Conservation (phyloP, 805 yeast genomes). For the Saturnispora dispora region DNA sequence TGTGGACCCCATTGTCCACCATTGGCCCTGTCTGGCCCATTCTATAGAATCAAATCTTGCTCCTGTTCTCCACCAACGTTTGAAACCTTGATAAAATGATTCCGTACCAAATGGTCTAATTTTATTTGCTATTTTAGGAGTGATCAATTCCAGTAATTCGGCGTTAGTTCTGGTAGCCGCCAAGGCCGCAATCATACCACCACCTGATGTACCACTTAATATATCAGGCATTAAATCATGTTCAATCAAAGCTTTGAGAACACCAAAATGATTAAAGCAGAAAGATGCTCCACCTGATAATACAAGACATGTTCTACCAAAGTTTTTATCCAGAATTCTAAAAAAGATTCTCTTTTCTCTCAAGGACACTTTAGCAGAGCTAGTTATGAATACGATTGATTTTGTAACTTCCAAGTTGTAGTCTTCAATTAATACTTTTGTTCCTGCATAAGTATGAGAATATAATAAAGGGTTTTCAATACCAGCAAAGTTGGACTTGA, state of each 20-base stretch:
- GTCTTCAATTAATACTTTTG: slow-evolving; percentile 49
- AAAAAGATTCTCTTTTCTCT: slow-evolving; percentile 44
- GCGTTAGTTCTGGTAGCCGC: slow-evolving; percentile 62
- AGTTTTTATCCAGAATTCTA: slow-evolving; percentile 49
- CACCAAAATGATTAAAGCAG: slow-evolving; percentile 70
- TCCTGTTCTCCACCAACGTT: slow-evolving; percentile 64
- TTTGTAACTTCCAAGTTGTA: slow-evolving; percentile 45
- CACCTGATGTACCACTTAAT: slow-evolving; percentile 74
- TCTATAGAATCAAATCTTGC: slow-evolving; percentile 67
- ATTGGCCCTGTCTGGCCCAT: slow-evolving; percentile 61
- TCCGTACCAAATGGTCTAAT: slow-evolving; percentile 62
- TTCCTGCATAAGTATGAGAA: slow-evolving; percentile 68
- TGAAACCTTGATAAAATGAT: slow-evolving; percentile 48
- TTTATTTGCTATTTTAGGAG: slow-evolving; percentile 51
- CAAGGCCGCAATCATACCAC: slow-evolving; percentile 68
- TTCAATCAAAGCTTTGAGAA: slow-evolving; percentile 61
- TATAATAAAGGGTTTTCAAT: slow-evolving; percentile 63
- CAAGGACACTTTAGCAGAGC: slow-evolving; percentile 29
- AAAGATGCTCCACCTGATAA: slow-evolving; percentile 76
- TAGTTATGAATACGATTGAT: slow-evolving; percentile 37
- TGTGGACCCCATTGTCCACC: slow-evolving; percentile 65
- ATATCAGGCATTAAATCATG: slow-evolving; percentile 58
- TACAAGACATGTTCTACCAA: slow-evolving; percentile 64
- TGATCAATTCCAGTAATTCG: slow-evolving; percentile 47
- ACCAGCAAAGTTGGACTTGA: slow-evolving; percentile 71